Evolutionary conservation across 306 rosid species (phyloP).

Genomic region (Vachellia collinsii): DNA sequence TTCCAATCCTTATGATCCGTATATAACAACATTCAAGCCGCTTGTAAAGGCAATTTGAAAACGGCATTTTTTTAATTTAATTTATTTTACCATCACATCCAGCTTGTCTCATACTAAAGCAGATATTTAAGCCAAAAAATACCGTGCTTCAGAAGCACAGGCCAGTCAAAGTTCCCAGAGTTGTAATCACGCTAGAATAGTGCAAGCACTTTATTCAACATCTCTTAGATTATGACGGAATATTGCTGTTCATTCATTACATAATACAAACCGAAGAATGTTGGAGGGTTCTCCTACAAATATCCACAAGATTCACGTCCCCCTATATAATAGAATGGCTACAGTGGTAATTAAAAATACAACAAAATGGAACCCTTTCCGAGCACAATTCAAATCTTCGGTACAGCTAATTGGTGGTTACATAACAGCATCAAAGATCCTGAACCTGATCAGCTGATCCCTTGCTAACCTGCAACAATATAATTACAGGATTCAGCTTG

Average conservation of each 20-base stretch:
- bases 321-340: background rate
- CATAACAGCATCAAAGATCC: too few species aligned
- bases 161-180: background rate
- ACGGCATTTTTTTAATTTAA: too few species aligned
- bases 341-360: background rate
- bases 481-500: constrained; percentile 28
- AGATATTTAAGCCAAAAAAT: background rate
- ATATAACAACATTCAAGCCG: too few species aligned
- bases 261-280: constrained; percentile 2
- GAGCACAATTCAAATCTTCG: constrained; percentile 23
- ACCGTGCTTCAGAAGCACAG: background rate
- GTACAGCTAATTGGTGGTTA: too few species aligned
- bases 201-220: constrained; percentile 2
- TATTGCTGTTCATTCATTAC: background rate
- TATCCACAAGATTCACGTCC: background rate
- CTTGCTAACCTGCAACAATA: constrained; percentile 39
- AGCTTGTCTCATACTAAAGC: background rate
- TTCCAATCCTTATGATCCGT: too few species aligned
- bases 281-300: background rate
- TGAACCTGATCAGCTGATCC: constrained; percentile 16
- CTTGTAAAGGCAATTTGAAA: too few species aligned
- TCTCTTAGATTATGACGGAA: background rate
- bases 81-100: too few species aligned
- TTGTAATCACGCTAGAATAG: background rate
- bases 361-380: too few species aligned